Percentiles rank a stretch among this genome's conserved stretches.
Conservation (phyloP, 1,139 yeast genomes). For the Scheffersomyces insectosa region DNA sequence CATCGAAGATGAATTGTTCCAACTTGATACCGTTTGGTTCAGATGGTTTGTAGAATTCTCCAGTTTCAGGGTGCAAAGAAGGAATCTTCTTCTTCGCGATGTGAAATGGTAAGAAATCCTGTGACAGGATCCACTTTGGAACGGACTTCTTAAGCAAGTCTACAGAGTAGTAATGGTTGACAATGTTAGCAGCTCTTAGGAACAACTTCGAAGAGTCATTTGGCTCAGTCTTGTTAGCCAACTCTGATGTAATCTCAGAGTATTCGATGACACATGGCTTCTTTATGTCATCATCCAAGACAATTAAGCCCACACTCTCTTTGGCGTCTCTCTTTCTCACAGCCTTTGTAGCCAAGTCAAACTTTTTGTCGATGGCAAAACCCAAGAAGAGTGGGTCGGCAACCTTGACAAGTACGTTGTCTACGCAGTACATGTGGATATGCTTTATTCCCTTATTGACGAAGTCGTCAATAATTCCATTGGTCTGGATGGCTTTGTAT, state of each 20-base stretch:
- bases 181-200: slow-evolving; percentile 94
- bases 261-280: slow-evolving; percentile 94
- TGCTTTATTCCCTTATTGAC: slow-evolving; percentile 73
- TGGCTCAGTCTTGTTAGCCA: slow-evolving; percentile 61
- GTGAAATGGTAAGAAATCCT: slow-evolving; percentile 80
- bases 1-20: slow-evolving; percentile 97
- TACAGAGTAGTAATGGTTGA: slow-evolving; percentile 91
- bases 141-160: slow-evolving; percentile 60
- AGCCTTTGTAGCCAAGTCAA: slow-evolving; percentile 87
- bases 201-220: slow-evolving; percentile 55
- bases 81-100: slow-evolving; percentile 91
- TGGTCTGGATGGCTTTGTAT: slow-evolving; percentile 74
- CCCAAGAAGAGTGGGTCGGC: slow-evolving; percentile 96
- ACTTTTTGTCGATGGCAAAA: slow-evolving; percentile 65
- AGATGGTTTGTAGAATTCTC: slow-evolving; percentile 57
- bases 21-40: slow-evolving; percentile 88
- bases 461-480: slow-evolving; percentile 71
- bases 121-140: slow-evolving; percentile 70
- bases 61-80: slow-evolving; percentile 47
- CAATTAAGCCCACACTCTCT: slow-evolving; percentile 93
- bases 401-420: slow-evolving; percentile 85
- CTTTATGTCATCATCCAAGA: slow-evolving; percentile 56
- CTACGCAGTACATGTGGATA: slow-evolving; percentile 96
- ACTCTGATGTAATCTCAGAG: slow-evolving; percentile 78
- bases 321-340: slow-evolving; percentile 88